These are phyloP conservation scores for Oryza officinalis DNA, from an alignment of 176 grass and related monocot genomes.

Conservation along the genomic window DNA sequence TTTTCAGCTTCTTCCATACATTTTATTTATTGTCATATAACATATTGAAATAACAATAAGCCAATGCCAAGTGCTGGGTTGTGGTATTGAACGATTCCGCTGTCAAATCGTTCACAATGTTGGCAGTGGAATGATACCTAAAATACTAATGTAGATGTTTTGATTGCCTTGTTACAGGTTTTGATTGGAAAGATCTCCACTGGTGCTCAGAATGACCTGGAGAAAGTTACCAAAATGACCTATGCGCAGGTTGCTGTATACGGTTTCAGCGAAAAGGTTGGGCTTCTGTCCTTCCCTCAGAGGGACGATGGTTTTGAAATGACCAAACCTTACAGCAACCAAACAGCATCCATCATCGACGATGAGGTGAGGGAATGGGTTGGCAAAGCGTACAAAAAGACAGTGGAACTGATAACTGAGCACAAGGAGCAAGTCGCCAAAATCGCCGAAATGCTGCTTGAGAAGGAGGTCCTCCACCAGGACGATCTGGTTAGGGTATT, in stretches of 20 bases:
- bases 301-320: constrained; percentile 92
- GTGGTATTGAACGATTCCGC: background rate
- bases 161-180: constrained; percentile 57
- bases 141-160: background rate
- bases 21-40: constrained; percentile 12
- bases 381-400: constrained; percentile 72
- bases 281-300: constrained; percentile 93
- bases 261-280: constrained; percentile 95
- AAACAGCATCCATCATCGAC: constrained; percentile 90
- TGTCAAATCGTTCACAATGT: background rate
- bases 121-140: background rate
- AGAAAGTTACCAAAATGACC: constrained; percentile 98
- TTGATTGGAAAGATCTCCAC: constrained; percentile 92
- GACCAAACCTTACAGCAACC: constrained; percentile 91
- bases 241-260: constrained; percentile 94
- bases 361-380: constrained; percentile 92
- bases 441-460: constrained; percentile 79
- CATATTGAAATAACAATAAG: background rate
- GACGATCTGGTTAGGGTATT: constrained; percentile 76
- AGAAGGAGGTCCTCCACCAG: constrained; percentile 97
- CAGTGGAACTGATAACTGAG: constrained; percentile 66
- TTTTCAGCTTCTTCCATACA: background rate
- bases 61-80: background rate
- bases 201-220: constrained; percentile 96
- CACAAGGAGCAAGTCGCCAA: constrained; percentile 83